phyloP scores from a whole-genome alignment of 140 eudicot genomes.

The Flaveria floridana region DNA sequence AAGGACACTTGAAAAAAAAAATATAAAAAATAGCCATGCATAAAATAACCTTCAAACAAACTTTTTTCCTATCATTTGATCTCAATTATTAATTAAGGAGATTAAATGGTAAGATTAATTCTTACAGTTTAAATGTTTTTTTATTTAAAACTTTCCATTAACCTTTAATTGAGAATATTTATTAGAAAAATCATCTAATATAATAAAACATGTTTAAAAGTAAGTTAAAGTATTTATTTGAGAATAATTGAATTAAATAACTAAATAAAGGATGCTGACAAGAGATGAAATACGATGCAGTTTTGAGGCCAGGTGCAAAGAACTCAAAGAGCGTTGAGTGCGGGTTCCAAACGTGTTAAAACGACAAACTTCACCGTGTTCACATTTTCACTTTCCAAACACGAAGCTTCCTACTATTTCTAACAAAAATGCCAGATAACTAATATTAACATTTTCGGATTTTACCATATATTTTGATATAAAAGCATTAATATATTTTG shows the following conservation, averaged over 20 bases:
- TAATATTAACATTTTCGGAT: neutral
- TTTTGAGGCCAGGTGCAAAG: slow-evolving; percentile 1
- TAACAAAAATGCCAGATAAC: neutral
- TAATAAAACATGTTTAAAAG: neutral
- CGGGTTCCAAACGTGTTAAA: slow-evolving; percentile 22
- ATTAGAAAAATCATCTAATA: no score
- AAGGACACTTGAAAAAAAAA: no score
- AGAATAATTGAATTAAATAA: neutral
- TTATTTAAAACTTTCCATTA: no score
- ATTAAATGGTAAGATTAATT: no score
- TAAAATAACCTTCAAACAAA: no score
- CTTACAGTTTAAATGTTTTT: no score
- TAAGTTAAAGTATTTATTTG: neutral
- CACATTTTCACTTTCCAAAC: neutral
- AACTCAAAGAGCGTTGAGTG: slow-evolving; percentile 20
- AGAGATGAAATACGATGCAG: neutral
- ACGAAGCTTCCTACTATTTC: neutral
- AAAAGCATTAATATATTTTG: neutral
- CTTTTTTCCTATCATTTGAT: no score
- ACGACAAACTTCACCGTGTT: neutral
- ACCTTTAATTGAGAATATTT: no score
- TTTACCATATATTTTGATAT: neutral
- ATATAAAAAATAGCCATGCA: no score
- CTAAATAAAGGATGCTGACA: neutral
- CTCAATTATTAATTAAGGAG: no score